These are phyloP conservation scores for Corchorus olitorius DNA, from an alignment of 345 rosid genomes.

Conservation along the genomic window DNA sequence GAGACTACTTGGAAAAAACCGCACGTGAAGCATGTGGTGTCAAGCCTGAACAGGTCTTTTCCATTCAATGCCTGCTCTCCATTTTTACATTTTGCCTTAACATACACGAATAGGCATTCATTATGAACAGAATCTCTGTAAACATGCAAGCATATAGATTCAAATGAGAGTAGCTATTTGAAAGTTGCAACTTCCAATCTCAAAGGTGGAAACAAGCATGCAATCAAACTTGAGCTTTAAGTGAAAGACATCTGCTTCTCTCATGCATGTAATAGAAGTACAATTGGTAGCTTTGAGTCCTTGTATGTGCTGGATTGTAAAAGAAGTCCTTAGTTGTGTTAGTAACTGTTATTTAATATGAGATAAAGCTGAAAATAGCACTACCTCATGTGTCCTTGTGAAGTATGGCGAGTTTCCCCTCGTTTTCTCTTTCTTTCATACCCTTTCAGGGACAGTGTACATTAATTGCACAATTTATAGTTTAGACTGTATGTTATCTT, in stretches of 20 bases:
- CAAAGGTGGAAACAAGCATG: not conserved
- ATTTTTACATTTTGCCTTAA: slow-evolving; percentile 7
- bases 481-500: not conserved
- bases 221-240: not conserved
- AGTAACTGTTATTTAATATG: not conserved
- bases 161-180: not conserved
- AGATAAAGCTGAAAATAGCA: not conserved
- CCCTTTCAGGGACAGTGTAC: not conserved
- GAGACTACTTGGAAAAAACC: slow-evolving; percentile 91
- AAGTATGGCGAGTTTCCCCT: not conserved
- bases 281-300: not conserved
- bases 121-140: not conserved
- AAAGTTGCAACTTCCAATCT: not conserved
- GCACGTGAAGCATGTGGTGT: slow-evolving; percentile 92
- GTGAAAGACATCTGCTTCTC: not conserved
- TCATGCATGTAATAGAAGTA: slow-evolving; percentile 7
- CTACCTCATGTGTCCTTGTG: not conserved
- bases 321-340: not conserved
- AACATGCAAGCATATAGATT: not conserved
- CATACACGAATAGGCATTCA: not conserved
- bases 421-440: not conserved
- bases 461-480: not conserved
- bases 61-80: not conserved
- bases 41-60: slow-evolving; percentile 82
- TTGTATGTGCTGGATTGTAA: not conserved